Percentiles rank a stretch among this genome's conserved stretches.
phyloP scores from a whole-genome alignment of 1,284 basidiomycete genomes.

The Sporisorium reilianum region DNA sequence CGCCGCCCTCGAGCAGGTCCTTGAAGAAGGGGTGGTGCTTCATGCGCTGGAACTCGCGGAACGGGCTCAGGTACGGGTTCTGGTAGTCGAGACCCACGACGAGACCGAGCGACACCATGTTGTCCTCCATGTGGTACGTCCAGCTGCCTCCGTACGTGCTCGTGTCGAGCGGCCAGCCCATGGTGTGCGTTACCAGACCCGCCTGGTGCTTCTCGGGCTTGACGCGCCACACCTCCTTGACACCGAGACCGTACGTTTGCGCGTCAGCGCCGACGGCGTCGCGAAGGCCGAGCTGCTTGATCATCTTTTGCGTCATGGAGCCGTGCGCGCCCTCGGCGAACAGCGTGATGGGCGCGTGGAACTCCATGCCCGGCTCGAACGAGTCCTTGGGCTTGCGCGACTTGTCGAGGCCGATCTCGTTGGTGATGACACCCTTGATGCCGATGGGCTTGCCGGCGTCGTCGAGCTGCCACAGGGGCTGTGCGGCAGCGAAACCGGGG shows the following conservation, averaged over 20 bases:
- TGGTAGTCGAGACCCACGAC: conserved; percentile 94
- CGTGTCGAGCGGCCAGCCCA: conserved; percentile 91
- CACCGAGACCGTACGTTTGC: conserved; percentile 95
- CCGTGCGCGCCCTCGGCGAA: conserved; percentile 97
- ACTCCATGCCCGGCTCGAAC: conserved; percentile 97
- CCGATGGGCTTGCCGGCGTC: conserved; percentile 73
- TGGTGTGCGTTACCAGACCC: conserved; percentile 89
- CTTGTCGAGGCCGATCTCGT: conserved; percentile 92
- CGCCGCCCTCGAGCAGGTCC: conserved; percentile 80
- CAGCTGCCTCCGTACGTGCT: conserved; percentile 93
- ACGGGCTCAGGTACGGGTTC: conserved; percentile 94
- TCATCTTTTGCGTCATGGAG: conserved; percentile 84
- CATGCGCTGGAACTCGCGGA: conserved; percentile 93
- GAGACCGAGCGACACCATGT: conserved; percentile 88
- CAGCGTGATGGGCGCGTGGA: conserved; percentile 92
- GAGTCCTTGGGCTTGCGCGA: conserved; percentile 83
- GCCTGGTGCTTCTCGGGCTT: conserved; percentile 81
- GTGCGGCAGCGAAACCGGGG: conserved; percentile 93
- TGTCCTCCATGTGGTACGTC: conserved; percentile 95
- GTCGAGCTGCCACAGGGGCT: conserved; percentile 80
- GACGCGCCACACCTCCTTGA: conserved; percentile 98
- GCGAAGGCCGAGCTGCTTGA: conserved; percentile 82
- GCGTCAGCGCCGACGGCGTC: conserved; percentile 78
- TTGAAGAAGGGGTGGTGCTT: conserved; percentile 96
- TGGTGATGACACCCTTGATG: conserved; percentile 88